Evolutionary conservation across 2,329 filamentous ascomycete genomes (phyloP).

Genomic region (Leptographium flavum): DNA sequence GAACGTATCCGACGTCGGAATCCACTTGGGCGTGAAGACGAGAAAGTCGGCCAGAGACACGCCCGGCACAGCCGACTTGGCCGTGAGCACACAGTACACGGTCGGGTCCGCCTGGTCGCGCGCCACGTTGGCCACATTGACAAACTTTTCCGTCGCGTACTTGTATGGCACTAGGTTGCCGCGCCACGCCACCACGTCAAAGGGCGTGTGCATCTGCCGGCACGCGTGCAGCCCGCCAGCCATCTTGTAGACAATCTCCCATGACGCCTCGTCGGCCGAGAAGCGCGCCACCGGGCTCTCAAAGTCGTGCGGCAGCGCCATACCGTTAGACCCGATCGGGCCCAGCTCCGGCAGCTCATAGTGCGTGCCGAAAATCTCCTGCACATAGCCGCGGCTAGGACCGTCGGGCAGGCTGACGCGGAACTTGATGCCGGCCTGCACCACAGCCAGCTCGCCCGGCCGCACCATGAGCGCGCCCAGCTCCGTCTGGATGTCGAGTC

Average conservation of each 20-base stretch:
- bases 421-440: slow-evolving; percentile 51
- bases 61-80: slow-evolving; percentile 35
- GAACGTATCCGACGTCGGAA: slow-evolving; percentile 47
- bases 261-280: slow-evolving; percentile 31
- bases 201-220: slow-evolving; percentile 50
- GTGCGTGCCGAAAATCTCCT: slow-evolving; percentile 51
- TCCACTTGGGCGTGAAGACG: slow-evolving; percentile 53
- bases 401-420: slow-evolving; percentile 35
- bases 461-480: slow-evolving; percentile 42
- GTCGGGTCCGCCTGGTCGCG: slow-evolving; percentile 54
- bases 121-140: slow-evolving; percentile 38
- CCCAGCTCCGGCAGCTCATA: slow-evolving; percentile 54
- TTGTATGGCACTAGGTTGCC: slow-evolving; percentile 51
- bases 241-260: slow-evolving; percentile 43
- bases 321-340: slow-evolving; percentile 49
- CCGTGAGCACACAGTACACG: slow-evolving; percentile 51
- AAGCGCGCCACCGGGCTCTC: slow-evolving; percentile 45
- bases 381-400: slow-evolving; percentile 38
- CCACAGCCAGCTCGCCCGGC: slow-evolving; percentile 53
- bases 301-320: slow-evolving; percentile 54
- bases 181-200: slow-evolving; percentile 55
- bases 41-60: slow-evolving; percentile 50
- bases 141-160: slow-evolving; percentile 40
- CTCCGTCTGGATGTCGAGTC: slow-evolving; percentile 54
- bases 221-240: slow-evolving; percentile 45